Percentiles rank a stretch among this genome's conserved stretches.
Evolutionary conservation across 139 green algal genomes (phyloP).

Genomic region (Diplosphaera chodatii): DNA sequence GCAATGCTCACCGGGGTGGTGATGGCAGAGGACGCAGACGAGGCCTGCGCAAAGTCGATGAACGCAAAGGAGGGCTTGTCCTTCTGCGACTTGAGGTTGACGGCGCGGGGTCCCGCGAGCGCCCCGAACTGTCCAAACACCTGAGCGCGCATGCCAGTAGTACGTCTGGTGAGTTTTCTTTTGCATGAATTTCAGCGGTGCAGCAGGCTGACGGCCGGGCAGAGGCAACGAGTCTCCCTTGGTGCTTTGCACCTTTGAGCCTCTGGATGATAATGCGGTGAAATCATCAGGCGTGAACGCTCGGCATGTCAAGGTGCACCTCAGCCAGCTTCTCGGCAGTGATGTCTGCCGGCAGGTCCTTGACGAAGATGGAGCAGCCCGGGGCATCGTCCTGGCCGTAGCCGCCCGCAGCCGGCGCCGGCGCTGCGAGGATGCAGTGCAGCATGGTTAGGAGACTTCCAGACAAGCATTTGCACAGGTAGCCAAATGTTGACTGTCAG

Average conservation of each 20-base stretch:
- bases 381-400: conserved; percentile 2
- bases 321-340: conserved; percentile 24
- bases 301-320: no score
- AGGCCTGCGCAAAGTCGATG: conserved; percentile 35
- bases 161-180: no score
- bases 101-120: conserved; percentile 13
- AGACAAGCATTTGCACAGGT: not conserved
- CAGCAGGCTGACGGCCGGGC: no score
- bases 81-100: conserved; percentile 43
- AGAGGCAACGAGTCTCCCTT: no score
- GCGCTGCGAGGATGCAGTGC: not conserved
- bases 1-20: not conserved
- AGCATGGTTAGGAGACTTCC: not conserved
- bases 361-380: conserved; percentile 1
- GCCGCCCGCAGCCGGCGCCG: not conserved
- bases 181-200: no score
- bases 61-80: conserved; percentile 46
- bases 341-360: conserved; percentile 10
- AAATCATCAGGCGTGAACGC: no score
- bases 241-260: no score
- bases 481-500: not conserved
- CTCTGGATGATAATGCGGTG: no score
- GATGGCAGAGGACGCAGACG: conserved; percentile 25
- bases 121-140: conserved; percentile 26
- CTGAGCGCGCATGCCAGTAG: no score